A percentile compares a stretch with the other conserved stretches of the same genome.
Conservation (phyloP, 2,329 filamentous ascomycete species). For the Sarocladium kiliense region DNA sequence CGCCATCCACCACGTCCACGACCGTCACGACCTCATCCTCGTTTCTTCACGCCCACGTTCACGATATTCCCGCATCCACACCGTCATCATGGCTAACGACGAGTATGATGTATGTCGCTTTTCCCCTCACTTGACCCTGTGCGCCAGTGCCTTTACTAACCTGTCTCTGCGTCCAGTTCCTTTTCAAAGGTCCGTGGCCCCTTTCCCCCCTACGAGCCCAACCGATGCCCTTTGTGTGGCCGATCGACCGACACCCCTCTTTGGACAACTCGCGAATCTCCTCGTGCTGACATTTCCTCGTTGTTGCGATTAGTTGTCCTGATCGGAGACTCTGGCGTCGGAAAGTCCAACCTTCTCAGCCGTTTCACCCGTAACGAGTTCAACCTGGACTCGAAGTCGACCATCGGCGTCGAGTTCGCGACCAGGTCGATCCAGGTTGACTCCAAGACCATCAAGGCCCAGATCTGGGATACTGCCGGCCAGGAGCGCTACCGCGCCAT, state of each 20-base stretch:
- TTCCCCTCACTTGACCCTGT: constrained; percentile 14
- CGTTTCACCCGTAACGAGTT: constrained; percentile 99
- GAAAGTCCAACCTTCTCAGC: constrained; percentile 99
- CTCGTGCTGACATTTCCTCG: neutral
- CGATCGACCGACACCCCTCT: constrained; percentile 7
- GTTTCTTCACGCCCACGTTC: constrained; percentile 4
- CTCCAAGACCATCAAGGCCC: constrained; percentile 99
- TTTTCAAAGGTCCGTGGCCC: constrained; percentile 81
- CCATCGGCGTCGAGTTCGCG: constrained; percentile 98
- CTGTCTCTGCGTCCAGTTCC: constrained; percentile 61
- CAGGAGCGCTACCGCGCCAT: constrained; percentile 99
- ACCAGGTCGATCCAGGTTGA: constrained; percentile 98
- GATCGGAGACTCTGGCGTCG: constrained; percentile 98
- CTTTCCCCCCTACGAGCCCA: constrained; percentile 20
- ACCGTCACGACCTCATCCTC: constrained; percentile 9
- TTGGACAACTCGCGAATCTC: neutral
- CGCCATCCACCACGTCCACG: constrained; percentile 1
- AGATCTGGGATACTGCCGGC: constrained; percentile 99
- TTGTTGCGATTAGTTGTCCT: constrained; percentile 67
- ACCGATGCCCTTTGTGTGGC: constrained; percentile 23
- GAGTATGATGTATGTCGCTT: constrained; percentile 87
- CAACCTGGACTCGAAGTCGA: constrained; percentile 99
- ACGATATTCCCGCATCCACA: neutral
- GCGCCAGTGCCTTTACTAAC: constrained; percentile 22
- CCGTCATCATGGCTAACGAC: constrained; percentile 89